phyloP scores from a whole-genome alignment of 257 asterid genomes.

The Ocimum tenuiflorum region DNA sequence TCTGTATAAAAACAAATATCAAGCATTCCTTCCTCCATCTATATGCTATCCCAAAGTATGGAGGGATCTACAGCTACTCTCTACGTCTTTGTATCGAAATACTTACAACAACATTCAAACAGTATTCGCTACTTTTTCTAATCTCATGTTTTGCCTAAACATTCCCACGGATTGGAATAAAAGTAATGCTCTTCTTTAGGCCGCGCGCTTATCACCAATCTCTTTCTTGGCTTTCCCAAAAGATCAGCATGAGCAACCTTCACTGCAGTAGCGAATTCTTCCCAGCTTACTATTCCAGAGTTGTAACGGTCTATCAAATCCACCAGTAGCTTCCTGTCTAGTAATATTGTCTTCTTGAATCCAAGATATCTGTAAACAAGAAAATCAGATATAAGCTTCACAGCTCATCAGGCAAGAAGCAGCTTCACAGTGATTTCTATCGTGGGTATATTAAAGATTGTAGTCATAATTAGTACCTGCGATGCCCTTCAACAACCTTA shows the following conservation, averaged over 20 bases:
- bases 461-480: too few species aligned
- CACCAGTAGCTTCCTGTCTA: conserved; percentile 58
- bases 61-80: conserved; percentile 3
- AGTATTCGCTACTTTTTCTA: conserved; percentile 29
- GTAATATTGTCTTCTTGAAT: conserved; percentile 55
- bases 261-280: conserved; percentile 58
- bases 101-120: conserved; percentile 28
- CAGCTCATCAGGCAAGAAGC: too few species aligned
- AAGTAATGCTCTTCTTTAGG: conserved; percentile 85
- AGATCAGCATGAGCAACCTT: conserved; percentile 51
- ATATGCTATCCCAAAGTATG: not conserved
- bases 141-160: conserved; percentile 37
- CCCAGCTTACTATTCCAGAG: conserved; percentile 52
- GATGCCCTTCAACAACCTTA: too few species aligned
- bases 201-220: conserved; percentile 57
- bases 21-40: not conserved
- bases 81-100: conserved; percentile 17
- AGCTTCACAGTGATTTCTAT: too few species aligned
- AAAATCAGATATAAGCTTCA: too few species aligned
- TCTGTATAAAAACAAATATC: conserved; percentile 9
- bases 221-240: conserved; percentile 56
- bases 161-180: conserved; percentile 72
- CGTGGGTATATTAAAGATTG: too few species aligned
- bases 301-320: conserved; percentile 51
- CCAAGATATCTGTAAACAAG: conserved; percentile 52